Base-by-base conservation (phyloP, 163 green algal species). In the Chloromonas sp. region DNA sequence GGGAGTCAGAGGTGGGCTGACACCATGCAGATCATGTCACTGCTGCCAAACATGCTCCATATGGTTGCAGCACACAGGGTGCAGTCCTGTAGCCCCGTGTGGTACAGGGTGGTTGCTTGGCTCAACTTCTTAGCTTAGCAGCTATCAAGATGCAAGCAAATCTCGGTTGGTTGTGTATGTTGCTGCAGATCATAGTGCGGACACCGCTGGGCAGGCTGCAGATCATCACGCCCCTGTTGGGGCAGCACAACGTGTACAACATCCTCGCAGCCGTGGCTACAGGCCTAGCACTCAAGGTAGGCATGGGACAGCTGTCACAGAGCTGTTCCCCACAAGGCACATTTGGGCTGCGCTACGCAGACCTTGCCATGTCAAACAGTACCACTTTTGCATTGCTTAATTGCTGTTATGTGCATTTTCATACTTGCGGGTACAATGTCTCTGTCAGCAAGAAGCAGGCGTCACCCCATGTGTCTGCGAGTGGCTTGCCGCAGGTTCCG, bases 171-270 rank as follows among this genome's bases (percentile, higher is more conserved):
- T 36, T 36, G 36, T 36, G 36, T 36, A 36, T 36, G 36, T 36
- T 36, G 36, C 36, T 83, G 58, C 87, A 92, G 85, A 81, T 98
- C 2, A 88, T 95, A 57, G 89, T 98, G 2, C 74, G 57, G 3
- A 98, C 95, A 0, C 96, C 96, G 1, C 79, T 91, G 3, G 96
- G 95, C 1, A 81, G 89, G 3, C 86, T 98, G 78, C 85, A 97
- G 83, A 94, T 98, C 87, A 94, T 97, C 84, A 94, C 89, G 1
- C 88, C 89, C 14, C 88, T 98, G 60, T 85, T 98, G 58, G 96
- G 97, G 78, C 87, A 92, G 11, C 88, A 92, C 85, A 98, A 98
- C 82, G 92, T 96, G n/a, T 94, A 90, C 91, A 98, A 99, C 90
- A 90, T 99, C 3, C 87, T 98, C 60, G 96, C 96, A 2, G 95